A percentile compares a stretch with the other conserved stretches of the same genome.
phyloP scores from a whole-genome alignment of 139 green algal genomes.

The Chlamydomonas sp. region DNA sequence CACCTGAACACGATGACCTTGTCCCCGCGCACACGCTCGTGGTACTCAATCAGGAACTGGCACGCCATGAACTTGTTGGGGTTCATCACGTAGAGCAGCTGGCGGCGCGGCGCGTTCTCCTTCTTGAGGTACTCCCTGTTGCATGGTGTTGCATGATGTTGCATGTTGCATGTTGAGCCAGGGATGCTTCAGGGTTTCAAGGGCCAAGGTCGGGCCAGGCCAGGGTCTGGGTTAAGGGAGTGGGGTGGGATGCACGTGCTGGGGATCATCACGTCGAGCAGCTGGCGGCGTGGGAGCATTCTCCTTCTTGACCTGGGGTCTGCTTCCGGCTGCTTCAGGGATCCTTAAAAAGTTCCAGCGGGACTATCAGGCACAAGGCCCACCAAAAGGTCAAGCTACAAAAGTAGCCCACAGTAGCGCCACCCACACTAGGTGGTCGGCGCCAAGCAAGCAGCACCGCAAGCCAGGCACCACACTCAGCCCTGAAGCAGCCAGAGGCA shows the following conservation, averaged over 20 bases:
- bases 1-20: constrained; percentile 50
- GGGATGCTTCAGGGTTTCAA: background rate
- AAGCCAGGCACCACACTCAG: no score
- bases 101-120: constrained; percentile 34
- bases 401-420: no score
- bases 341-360: no score
- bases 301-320: constrained; percentile 85
- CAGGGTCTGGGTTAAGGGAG: no score
- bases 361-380: no score
- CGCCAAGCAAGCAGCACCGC: no score
- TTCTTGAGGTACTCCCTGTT: constrained; percentile 84
- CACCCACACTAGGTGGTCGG: no score
- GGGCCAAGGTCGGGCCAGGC: no score
- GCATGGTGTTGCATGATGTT: no score
- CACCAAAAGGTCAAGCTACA: no score
- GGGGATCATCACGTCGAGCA: constrained; percentile 97
- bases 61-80: constrained; percentile 89
- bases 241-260: constrained; percentile 87
- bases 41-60: constrained; percentile 87
- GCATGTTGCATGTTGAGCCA: background rate
- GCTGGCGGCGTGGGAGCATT: constrained; percentile 29
- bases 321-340: no score
- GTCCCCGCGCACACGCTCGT: constrained; percentile 72
- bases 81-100: constrained; percentile 96
- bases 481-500: no score